Evolutionary conservation across 805 yeast species (phyloP).

Genomic region (Monosporozyma siamensis): DNA sequence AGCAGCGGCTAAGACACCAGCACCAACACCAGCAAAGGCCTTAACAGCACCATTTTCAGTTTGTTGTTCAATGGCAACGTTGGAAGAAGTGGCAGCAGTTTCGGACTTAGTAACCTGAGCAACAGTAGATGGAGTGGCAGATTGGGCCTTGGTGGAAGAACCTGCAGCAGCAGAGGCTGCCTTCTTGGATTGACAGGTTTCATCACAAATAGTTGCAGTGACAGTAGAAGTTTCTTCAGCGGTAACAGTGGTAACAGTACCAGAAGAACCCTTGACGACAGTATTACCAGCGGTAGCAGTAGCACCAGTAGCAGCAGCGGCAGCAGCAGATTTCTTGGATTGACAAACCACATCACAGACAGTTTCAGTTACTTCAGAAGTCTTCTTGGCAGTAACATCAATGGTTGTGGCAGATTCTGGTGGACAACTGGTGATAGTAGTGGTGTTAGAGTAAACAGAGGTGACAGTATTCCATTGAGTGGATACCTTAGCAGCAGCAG

Average conservation of each 20-base stretch:
- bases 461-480: constrained; percentile 1
- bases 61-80: constrained; percentile 5
- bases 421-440: constrained; percentile 3
- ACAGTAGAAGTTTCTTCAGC: constrained; percentile 4
- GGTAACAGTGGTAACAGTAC: constrained; percentile 1
- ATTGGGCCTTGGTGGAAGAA: background rate
- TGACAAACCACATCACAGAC: constrained; percentile 12
- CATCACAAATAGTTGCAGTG: constrained; percentile 8
- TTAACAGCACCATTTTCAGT: constrained; percentile 10
- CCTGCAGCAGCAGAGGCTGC: background rate
- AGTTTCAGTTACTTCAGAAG: constrained; percentile 7
- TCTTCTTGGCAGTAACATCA: background rate
- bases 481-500: background rate
- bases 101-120: constrained; percentile 2
- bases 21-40: constrained; percentile 9
- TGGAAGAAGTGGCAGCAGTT: background rate
- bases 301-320: constrained; percentile 4
- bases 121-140: constrained; percentile 3
- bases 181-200: constrained; percentile 8
- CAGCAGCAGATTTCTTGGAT: constrained; percentile 7
- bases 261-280: too few relatives aligned
- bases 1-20: constrained; percentile 9
- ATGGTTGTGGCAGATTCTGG: constrained; percentile 3
- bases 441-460: constrained; percentile 2
- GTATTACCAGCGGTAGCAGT: too few relatives aligned